Evolutionary conservation across 768 basidiomycete species (phyloP), one percentile per base, ranked within the genome.

Genomic region (Calocybe indica): DNA sequence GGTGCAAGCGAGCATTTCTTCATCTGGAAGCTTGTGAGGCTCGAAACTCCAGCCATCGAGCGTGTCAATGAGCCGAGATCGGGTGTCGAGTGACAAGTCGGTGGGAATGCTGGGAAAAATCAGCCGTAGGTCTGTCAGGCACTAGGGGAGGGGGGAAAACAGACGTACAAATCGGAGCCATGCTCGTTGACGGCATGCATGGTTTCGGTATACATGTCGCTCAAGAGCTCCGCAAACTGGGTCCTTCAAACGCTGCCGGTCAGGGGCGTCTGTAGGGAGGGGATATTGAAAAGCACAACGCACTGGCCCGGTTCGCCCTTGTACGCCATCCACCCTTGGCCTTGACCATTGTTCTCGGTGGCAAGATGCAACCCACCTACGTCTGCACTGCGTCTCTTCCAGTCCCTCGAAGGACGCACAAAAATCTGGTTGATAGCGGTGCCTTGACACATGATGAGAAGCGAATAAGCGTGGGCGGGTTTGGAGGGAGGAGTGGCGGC

Each of bases 1-100:
- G 0, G 89, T 83, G 57, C 89, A 92, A 14, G 82, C 78, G 10
- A 90, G 70, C 8, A 92, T 74, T 64, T 98, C 90, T 45, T 88
- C 86, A 46, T 90, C 83, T 14, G 83, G 77, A 34, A 96, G 78
- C 35, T 76, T 76, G 65, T 89, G 84, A 4, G 95, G 93, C 60
- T 96, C 87, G 61, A 97, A 99, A 53, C 86, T 71, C 95, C 95
- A 99, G 9, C 73, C 75, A 49, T 85, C 82, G 10, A 96, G 73
- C 0, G 74, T 70, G 14, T 67, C 62, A 55, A 95, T 85, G 42
- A 96, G 76, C 22, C 79, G 73, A 14, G 63, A 60, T 51, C 90
- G 79, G 31, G 74, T 77, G 13, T 70, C 69, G 34, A 63, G 60
- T 30, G 78, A 64, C 22, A 78, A 66, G 49, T 75, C 65, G 37